Evolutionary conservation across 108 stramenopile species (phyloP), one percentile per base, ranked within the genome.

Genomic region (Parmales sp.): DNA sequence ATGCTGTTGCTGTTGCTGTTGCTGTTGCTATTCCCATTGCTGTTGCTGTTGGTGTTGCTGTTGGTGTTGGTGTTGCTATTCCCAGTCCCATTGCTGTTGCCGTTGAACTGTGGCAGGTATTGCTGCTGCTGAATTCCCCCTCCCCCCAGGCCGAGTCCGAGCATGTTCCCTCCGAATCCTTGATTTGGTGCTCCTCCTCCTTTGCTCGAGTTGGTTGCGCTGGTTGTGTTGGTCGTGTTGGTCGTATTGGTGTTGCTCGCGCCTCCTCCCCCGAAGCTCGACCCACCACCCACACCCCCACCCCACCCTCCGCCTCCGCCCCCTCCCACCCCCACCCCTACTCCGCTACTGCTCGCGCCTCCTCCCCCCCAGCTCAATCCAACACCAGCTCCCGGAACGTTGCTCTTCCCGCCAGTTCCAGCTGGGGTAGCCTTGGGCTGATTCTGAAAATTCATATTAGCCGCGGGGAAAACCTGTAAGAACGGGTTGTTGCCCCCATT

Each of bases 381-480:
- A 29, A 75, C 41, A 51, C 78, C 51, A 28, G 79, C 54, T 0
- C 78, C 73, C 19, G 73, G 54, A 64, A 75, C 80, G 39, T 77
- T 66, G 37, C 70, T 76, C 28, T 77, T 63, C 20, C 77, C 71
- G 13, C 77, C 78, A 28, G 51, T 76, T 26, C 80, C 78, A 38
- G 80, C 74, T 45, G 45, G 51, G 18, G 18, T 45, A 45, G 51
- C 51, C 45, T n/a, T n/a, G n/a, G n/a, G 51, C 43, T 54, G 51
- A 54, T 45, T 54, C 51, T 54, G 43, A 2, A 2, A 45, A 18
- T 18, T 45, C n/a, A n/a, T n/a, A n/a, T n/a, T n/a, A n/a, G n/a
- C n/a, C n/a, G n/a, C n/a, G n/a, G n/a, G n/a, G n/a, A n/a, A n/a
- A n/a, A n/a, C n/a, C n/a, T n/a, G n/a, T n/a, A n/a, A n/a, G n/a